phyloP scores from a whole-genome alignment of 768 basidiomycete genomes.

The Calocybe indica region DNA sequence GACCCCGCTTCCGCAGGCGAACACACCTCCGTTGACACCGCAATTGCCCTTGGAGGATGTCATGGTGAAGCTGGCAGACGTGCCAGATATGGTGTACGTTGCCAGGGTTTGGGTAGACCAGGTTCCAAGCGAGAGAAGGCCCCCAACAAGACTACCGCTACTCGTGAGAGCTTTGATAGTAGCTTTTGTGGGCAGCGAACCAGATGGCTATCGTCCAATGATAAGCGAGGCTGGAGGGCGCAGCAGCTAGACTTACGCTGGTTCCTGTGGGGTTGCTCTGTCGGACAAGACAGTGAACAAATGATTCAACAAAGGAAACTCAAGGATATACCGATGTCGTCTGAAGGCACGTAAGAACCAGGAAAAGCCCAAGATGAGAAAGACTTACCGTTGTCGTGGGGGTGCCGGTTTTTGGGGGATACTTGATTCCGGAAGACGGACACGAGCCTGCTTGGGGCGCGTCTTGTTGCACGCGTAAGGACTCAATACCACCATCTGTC shows the following conservation, averaged over 20 bases:
- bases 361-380: not conserved
- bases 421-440: slow-evolving; percentile 51
- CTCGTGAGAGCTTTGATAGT: slow-evolving; percentile 36
- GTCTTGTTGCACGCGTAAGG: slow-evolving; percentile 25
- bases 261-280: slow-evolving; percentile 7
- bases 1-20: slow-evolving; percentile 49
- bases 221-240: not conserved
- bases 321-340: slow-evolving; percentile 12
- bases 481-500: not conserved
- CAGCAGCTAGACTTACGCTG: slow-evolving; percentile 7
- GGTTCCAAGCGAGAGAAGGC: slow-evolving; percentile 48
- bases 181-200: slow-evolving; percentile 37
- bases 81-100: slow-evolving; percentile 45
- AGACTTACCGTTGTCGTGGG: slow-evolving; percentile 23
- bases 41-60: slow-evolving; percentile 55
- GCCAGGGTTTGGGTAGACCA: slow-evolving; percentile 60
- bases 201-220: slow-evolving; percentile 8
- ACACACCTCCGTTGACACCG: slow-evolving; percentile 37
- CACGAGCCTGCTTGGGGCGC: slow-evolving; percentile 46
- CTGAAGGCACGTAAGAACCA: not conserved
- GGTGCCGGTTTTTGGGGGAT: slow-evolving; percentile 47
- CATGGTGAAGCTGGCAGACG: slow-evolving; percentile 47
- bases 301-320: not conserved
- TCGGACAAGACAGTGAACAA: not conserved
- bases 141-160: slow-evolving; percentile 32